Conservation (phyloP, 106 monocot species). For the Alisma plantagoaquatica region DNA sequence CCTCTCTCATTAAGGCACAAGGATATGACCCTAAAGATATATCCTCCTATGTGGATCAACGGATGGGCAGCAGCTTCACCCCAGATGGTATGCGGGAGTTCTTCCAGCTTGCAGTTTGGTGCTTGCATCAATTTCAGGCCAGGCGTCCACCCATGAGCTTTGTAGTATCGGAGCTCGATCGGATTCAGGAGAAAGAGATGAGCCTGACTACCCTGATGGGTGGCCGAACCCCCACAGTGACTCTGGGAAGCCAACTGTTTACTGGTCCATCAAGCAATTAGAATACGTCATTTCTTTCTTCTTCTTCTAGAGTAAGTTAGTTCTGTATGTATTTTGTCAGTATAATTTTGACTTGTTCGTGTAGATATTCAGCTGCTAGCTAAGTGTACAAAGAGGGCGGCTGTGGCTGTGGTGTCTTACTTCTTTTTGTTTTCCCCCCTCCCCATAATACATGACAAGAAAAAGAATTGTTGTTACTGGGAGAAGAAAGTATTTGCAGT, state of each 20-base stretch:
- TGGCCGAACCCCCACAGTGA: slow-evolving; percentile 68
- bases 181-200: slow-evolving; percentile 77
- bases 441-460: no score
- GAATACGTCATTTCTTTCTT: neutral
- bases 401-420: no score
- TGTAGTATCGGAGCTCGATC: slow-evolving; percentile 50
- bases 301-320: no score
- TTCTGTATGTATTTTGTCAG: neutral
- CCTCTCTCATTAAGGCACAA: no score
- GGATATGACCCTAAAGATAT: slow-evolving; percentile 40
- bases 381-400: slow-evolving; percentile 11
- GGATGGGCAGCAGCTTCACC: slow-evolving; percentile 66
- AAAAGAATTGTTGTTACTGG: no score
- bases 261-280: slow-evolving; percentile 10
- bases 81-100: slow-evolving; percentile 73
- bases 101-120: slow-evolving; percentile 43
- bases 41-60: slow-evolving; percentile 35
- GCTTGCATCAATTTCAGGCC: slow-evolving; percentile 32
- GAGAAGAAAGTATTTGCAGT: no score
- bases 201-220: slow-evolving; percentile 76
- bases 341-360: neutral
- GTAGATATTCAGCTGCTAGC: slow-evolving; percentile 15
- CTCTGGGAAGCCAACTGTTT: slow-evolving; percentile 84
- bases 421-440: no score
- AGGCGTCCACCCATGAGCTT: slow-evolving; percentile 54